Percentiles rank a stretch among this genome's conserved stretches.
These are phyloP conservation scores for Pythium folliculosum DNA, from an alignment of 352 stramenopile genomes.

Conservation along the genomic window DNA sequence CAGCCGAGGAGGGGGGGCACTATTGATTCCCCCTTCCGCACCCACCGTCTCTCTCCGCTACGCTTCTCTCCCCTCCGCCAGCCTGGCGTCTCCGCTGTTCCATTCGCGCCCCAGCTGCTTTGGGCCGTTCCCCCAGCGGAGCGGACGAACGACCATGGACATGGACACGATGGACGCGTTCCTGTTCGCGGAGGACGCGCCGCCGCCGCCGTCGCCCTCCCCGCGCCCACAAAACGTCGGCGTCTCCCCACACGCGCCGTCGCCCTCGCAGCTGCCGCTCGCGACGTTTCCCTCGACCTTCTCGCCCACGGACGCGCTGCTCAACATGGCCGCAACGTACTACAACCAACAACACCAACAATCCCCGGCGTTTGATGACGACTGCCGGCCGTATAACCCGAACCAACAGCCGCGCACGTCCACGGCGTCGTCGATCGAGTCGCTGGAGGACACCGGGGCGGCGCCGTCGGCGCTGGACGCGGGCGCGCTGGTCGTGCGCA, in stretches of 20 bases:
- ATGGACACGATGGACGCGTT: constrained; percentile 30
- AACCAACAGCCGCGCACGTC: no score
- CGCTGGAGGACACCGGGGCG: constrained; percentile 5
- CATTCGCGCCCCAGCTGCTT: constrained; percentile 2
- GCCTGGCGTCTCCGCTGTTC: background rate
- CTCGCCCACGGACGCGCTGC: constrained; percentile 25
- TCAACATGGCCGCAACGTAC: constrained; percentile 21
- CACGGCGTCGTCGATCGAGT: background rate
- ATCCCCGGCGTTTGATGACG: no score
- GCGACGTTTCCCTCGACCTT: constrained; percentile 16
- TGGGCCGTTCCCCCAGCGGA: background rate
- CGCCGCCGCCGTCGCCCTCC: constrained; percentile 36
- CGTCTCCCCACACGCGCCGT: constrained; percentile 41
- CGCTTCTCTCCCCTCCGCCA: background rate
- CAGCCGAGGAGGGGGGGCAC: background rate
- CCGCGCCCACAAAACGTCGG: constrained; percentile 28
- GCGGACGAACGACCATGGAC: constrained; percentile 6
- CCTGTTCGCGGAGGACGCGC: constrained; percentile 26
- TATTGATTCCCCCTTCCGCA: background rate
- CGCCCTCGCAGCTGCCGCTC: constrained; percentile 35
- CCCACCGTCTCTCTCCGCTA: background rate
- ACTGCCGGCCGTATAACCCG: no score
- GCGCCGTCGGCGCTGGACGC: constrained; percentile 5
- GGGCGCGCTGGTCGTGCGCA: constrained; percentile 22
- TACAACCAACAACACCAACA: background rate